Conservation (phyloP, 2,329 filamentous ascomycete genomes). For the Sphaceloma murrayae region DNA sequence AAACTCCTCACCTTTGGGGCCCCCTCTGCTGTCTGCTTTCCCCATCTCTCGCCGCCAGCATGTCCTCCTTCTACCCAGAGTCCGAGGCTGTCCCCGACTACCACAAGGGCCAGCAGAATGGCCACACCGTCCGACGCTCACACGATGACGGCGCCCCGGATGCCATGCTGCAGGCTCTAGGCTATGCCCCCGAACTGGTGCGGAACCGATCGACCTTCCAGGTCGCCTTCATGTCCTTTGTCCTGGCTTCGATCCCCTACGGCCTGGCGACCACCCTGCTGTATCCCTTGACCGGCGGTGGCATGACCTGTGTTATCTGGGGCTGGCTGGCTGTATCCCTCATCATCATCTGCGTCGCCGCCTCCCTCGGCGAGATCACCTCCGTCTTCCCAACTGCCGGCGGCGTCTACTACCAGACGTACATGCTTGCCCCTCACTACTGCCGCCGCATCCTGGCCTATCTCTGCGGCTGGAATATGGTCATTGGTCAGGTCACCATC, state of each 20-base stretch:
- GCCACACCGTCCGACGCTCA: not conserved
- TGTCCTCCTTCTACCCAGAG: conserved; percentile 13
- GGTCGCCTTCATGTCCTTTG: conserved; percentile 68
- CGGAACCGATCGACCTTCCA: conserved; percentile 58
- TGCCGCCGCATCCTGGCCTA: conserved; percentile 58
- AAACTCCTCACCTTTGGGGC: not conserved
- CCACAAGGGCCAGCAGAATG: conserved; percentile 1
- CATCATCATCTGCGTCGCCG: conserved; percentile 61
- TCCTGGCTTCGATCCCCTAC: conserved; percentile 65
- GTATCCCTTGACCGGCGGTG: conserved; percentile 58
- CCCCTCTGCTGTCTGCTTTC: not conserved
- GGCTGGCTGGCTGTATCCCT: conserved; percentile 59
- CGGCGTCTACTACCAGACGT: conserved; percentile 70
- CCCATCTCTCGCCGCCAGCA: conserved; percentile 1
- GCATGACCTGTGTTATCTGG: conserved; percentile 62
- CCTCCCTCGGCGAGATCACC: conserved; percentile 63
- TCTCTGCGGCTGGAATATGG: conserved; percentile 67
- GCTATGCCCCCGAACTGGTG: conserved; percentile 56
- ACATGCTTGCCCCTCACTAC: conserved; percentile 55
- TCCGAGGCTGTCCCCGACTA: conserved; percentile 4
- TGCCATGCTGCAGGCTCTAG: conserved; percentile 53
- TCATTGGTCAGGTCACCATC: conserved; percentile 61
- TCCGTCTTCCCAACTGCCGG: conserved; percentile 52
- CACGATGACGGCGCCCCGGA: conserved; percentile 42
- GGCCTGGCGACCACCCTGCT: conserved; percentile 60